Base-by-base conservation (phyloP, 805 yeast genomes). In the Candida dajiaensis region DNA sequence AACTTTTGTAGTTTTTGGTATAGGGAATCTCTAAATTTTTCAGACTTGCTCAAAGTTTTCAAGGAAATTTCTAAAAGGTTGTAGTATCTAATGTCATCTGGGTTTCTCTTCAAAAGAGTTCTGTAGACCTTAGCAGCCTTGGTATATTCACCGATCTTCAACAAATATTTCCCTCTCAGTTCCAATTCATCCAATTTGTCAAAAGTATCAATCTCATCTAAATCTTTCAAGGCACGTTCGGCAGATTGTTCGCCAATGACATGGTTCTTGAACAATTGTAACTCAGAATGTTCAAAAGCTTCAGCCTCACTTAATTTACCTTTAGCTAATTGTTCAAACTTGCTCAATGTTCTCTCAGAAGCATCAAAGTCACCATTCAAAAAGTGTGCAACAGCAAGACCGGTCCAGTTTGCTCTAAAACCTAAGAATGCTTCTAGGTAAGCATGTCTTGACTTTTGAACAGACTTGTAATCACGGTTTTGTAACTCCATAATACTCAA, bases 391-490 rank as follows among this genome's bases (percentile, higher is more conserved):
- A 89, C 74, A 1, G 96, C 96, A 43, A 85, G 73, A 0, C 84
- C 83, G 1, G 95, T 85, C 96, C 97, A 90, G 61, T 88, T 86
- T 50, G 92, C 89, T 53, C 97, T 77, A 62, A 80, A 86, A 0
- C 95, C 95, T 11, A 94, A 81, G 55, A 77, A 83, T 22, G 77
- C 74, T 56, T 84, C 86, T 64, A 94, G 73, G 57, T 80, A 81
- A 35, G 73, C 72, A 49, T 78, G 80, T 56, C 97, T 77, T 2
- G 92, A 76, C 11, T 68, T 76, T 5, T 78, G 73, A 50, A 85
- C 73, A 21, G 73, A 73, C 55, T 77, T 77, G 61, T 71, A 88
- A 59, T 88, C 90, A 50, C 97, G 80, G 52, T 74, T 71, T 58
- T 94, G 98, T 25, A 85, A 70, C 59, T 90, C 92, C 66, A 88